phyloP scores from a whole-genome alignment of 805 yeast genomes.

The Candida coquimbonensis region DNA sequence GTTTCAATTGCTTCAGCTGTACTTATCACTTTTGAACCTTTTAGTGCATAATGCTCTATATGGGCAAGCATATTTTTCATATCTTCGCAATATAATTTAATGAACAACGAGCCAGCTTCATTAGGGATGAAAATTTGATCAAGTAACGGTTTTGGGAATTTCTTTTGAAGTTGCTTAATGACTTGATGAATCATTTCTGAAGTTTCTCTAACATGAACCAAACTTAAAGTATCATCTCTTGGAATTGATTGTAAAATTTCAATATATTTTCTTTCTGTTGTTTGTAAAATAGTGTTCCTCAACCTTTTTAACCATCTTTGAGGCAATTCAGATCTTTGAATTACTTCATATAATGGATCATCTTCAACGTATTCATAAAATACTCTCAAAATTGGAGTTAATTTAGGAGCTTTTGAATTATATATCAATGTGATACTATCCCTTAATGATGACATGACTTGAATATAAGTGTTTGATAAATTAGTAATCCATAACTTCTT shows the following conservation, averaged over 20 bases:
- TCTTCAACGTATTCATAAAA: constrained; percentile 44
- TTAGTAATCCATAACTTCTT: constrained; percentile 43
- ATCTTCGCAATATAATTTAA: constrained; percentile 48
- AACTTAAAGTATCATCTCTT: constrained; percentile 43
- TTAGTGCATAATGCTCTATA: constrained; percentile 33
- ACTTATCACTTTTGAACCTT: constrained; percentile 29
- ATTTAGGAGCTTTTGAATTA: constrained; percentile 45
- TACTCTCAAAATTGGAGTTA: constrained; percentile 44
- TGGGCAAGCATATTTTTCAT: constrained; percentile 43
- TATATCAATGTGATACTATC: constrained; percentile 35
- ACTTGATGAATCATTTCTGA: constrained; percentile 46
- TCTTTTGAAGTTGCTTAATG: constrained; percentile 46
- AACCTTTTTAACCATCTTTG: constrained; percentile 37
- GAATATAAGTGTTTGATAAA: constrained; percentile 38
- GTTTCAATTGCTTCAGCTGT: constrained; percentile 53
- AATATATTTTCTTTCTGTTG: constrained; percentile 39
- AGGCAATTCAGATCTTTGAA: constrained; percentile 30
- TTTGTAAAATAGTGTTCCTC: constrained; percentile 28
- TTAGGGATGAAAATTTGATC: constrained; percentile 48
- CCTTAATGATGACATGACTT: constrained; percentile 39
- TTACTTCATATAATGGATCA: constrained; percentile 36
- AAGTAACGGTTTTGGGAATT: constrained; percentile 55
- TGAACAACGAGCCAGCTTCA: constrained; percentile 41
- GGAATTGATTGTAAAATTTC: constrained; percentile 46
- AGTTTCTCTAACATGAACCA: constrained; percentile 49